Base-by-base conservation (phyloP, 2,329 filamentous ascomycete genomes). In the Xylariaceae sp. region DNA sequence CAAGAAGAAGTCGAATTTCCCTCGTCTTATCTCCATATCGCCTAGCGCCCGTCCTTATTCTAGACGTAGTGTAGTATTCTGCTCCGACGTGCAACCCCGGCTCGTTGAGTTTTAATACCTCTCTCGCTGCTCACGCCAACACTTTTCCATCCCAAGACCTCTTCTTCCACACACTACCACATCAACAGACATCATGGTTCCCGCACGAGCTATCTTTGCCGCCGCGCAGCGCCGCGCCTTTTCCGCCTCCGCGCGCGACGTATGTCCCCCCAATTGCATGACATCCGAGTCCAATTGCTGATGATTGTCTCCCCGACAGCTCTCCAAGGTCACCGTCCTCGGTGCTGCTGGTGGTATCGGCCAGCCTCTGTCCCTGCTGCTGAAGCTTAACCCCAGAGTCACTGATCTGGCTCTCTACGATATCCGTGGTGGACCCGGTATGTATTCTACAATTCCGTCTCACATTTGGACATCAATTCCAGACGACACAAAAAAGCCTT, bases 361-460 rank as follows among this genome's bases (percentile, higher is more conserved):
- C 74, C 94, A 99, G 75, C 94, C 94, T 68, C 81, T 99, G 67
- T 99, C 94, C 52, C 87, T 99, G 62, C 86, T 99, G 69, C 83
- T 99, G 75, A 99, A 99, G 90, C 86, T 96, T 71, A 97, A 96
- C 86, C 90, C 91, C 65, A 83, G 89, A 69, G 92, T 97, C 64
- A 87, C 83, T 66, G 86, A 96, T 73, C 89, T 99, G 66, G 89
- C 92, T 59, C 89, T 99, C 68, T 99, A 97, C 80, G 94, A 99
- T 77, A 95, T 99, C 78, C 87, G 89, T 68, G 87, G 90, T 68
- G 92, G 81, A 67, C 92, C 92, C 71, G 91, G 90, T 95, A 84
- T 60, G 85, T 78, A 42, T 30, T 5, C 4, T 17, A 38, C 35
- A 4, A 4, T 38, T 5, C 10, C 35, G 35, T 27, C 22, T 27